phyloP scores from a whole-genome alignment of 169 alveolate genomes.

The Plasmodium reichenowi region DNA sequence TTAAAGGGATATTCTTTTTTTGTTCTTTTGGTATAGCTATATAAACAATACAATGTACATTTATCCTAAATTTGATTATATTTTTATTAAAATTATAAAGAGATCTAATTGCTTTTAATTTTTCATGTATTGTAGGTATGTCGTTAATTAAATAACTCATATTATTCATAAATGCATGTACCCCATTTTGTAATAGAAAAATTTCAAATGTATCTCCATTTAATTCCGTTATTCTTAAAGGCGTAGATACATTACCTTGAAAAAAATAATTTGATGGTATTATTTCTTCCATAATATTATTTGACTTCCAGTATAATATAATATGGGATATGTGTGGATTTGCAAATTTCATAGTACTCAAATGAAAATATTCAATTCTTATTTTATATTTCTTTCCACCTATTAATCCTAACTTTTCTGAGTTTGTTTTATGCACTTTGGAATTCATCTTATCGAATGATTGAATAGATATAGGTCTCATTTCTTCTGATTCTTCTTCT shows the following conservation, averaged over 20 bases:
- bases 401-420: slow-evolving; percentile 81
- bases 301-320: slow-evolving; percentile 87
- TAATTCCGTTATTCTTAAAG: slow-evolving; percentile 88
- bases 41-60: slow-evolving; percentile 78
- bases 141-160: slow-evolving; percentile 86
- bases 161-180: slow-evolving; percentile 87
- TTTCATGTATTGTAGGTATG: slow-evolving; percentile 87
- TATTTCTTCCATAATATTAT: slow-evolving; percentile 83
- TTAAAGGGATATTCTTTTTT: slow-evolving; percentile 75
- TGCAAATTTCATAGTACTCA: slow-evolving; percentile 84
- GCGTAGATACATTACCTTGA: slow-evolving; percentile 85
- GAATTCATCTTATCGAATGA: slow-evolving; percentile 87
- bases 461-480: slow-evolving; percentile 76
- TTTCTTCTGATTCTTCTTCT: slow-evolving; percentile 82
- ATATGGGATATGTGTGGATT: slow-evolving; percentile 80
- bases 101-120: slow-evolving; percentile 79
- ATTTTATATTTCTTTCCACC: slow-evolving; percentile 89
- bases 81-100: slow-evolving; percentile 33
- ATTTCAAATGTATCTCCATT: slow-evolving; percentile 88
- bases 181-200: slow-evolving; percentile 89
- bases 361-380: slow-evolving; percentile 87
- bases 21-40: slow-evolving; percentile 82
- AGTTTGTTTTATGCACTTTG: slow-evolving; percentile 78
- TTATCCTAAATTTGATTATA: slow-evolving; percentile 76
- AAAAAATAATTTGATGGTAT: slow-evolving; percentile 87